These are phyloP conservation scores for Sporothrix schenckii DNA, from an alignment of 2,329 filamentous ascomycete genomes.

Conservation along the genomic window DNA sequence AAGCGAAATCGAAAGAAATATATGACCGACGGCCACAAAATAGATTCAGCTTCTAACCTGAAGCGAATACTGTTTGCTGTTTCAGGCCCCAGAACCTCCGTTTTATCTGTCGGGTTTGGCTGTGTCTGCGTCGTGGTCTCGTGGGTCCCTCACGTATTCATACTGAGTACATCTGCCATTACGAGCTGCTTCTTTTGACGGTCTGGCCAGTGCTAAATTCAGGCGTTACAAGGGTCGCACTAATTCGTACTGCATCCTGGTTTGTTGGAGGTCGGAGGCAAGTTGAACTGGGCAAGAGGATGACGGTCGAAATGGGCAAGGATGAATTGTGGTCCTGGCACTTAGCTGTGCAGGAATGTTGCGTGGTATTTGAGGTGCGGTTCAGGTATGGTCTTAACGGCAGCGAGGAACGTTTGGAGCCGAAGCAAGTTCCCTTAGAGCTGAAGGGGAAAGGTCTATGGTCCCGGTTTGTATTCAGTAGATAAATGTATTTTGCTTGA, in stretches of 20 bases:
- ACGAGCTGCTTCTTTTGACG: slow-evolving; percentile 23
- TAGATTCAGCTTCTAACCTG: too few relatives aligned
- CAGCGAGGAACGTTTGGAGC: background rate
- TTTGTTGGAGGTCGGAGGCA: background rate
- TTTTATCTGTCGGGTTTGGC: background rate
- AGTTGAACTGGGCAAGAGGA: background rate
- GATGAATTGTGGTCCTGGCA: background rate
- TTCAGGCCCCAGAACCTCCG: background rate
- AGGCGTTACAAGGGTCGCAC: too few relatives aligned
- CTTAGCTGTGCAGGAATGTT: background rate
- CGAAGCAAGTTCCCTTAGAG: background rate
- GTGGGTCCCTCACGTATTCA: background rate
- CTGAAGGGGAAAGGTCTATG: background rate
- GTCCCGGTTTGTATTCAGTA: background rate
- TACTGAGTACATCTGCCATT: background rate
- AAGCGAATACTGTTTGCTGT: too few relatives aligned
- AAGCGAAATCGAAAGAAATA: too few relatives aligned
- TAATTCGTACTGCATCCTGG: too few relatives aligned
- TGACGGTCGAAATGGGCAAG: background rate
- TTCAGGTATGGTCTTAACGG: background rate
- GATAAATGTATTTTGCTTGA: background rate
- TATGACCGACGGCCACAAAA: too few relatives aligned
- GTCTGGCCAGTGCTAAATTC: background rate
- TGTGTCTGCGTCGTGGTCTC: background rate
- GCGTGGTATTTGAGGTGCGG: background rate